Evolutionary conservation across 768 basidiomycete species (phyloP).

Genomic region (Pleurotus sapidus): DNA sequence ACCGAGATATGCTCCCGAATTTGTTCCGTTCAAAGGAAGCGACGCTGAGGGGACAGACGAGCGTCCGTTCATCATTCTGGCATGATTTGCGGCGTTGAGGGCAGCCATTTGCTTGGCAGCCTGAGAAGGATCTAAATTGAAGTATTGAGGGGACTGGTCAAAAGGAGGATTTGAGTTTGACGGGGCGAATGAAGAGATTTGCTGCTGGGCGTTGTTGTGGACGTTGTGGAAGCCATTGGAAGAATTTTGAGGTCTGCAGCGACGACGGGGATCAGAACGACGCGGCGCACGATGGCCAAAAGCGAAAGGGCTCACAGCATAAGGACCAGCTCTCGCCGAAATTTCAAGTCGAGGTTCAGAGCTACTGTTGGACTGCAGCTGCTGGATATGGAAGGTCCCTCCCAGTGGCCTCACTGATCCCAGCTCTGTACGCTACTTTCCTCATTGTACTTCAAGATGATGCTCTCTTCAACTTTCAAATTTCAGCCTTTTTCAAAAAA

Average conservation of each 20-base stretch:
- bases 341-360: background rate
- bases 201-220: slow-evolving; percentile 25
- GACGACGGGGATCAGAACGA: slow-evolving; percentile 1
- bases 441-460: no score
- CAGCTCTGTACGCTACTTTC: no score
- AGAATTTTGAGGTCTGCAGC: slow-evolving; percentile 34
- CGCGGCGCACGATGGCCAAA: background rate
- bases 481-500: background rate
- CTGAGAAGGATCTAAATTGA: slow-evolving; percentile 61
- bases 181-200: slow-evolving; percentile 24
- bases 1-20: slow-evolving; percentile 67
- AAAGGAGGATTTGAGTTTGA: slow-evolving; percentile 12
- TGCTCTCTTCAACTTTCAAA: no score
- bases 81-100: slow-evolving; percentile 60
- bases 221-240: slow-evolving; percentile 29
- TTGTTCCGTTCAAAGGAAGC: slow-evolving; percentile 49
- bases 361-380: background rate
- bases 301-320: slow-evolving; percentile 30
- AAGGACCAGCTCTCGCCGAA: background rate
- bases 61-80: slow-evolving; percentile 55
- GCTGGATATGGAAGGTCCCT: background rate
- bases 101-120: slow-evolving; percentile 83
- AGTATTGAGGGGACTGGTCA: slow-evolving; percentile 35
- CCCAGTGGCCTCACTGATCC: background rate
- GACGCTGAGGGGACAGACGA: slow-evolving; percentile 25